Conservation (phyloP, 108 stramenopile species). For the Phaeodactylum tricornutum region DNA sequence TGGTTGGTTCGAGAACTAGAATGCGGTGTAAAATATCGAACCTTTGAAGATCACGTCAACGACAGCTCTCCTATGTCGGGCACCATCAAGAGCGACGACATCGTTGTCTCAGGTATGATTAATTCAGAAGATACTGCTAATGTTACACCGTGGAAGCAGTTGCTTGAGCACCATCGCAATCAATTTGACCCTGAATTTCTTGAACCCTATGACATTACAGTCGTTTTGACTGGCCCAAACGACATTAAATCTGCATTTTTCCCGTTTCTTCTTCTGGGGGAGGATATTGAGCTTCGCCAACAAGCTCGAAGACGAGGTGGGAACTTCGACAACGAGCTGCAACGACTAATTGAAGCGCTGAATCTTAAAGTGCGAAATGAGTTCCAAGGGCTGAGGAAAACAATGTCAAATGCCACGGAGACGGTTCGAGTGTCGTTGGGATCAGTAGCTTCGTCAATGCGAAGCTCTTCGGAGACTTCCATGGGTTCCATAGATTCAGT, state of each 20-base stretch:
- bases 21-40: constrained; percentile 3
- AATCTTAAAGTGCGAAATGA: constrained; percentile 12
- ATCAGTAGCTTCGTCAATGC: too few species aligned
- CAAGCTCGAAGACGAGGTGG: constrained; percentile 16
- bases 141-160: constrained; percentile 1
- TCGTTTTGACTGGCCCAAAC: constrained; percentile 51
- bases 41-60: too few species aligned
- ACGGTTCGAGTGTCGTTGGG: too few species aligned
- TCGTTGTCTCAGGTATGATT: neutral
- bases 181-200: constrained; percentile 18
- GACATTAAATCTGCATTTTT: constrained; percentile 53
- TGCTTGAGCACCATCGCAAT: constrained; percentile 10
- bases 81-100: neutral
- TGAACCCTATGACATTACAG: constrained; percentile 42
- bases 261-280: constrained; percentile 25
- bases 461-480: neutral
- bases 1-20: constrained; percentile 11
- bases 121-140: too few species aligned
- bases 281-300: constrained; percentile 11
- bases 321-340: constrained; percentile 9
- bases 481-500: neutral
- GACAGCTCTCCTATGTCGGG: too few species aligned
- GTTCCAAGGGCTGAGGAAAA: neutral
- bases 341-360: constrained; percentile 17
- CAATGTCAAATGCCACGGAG: neutral